Evolutionary conservation across 2,329 filamentous ascomycete species (phyloP).

Genomic region (Fusarium duplospermum): DNA sequence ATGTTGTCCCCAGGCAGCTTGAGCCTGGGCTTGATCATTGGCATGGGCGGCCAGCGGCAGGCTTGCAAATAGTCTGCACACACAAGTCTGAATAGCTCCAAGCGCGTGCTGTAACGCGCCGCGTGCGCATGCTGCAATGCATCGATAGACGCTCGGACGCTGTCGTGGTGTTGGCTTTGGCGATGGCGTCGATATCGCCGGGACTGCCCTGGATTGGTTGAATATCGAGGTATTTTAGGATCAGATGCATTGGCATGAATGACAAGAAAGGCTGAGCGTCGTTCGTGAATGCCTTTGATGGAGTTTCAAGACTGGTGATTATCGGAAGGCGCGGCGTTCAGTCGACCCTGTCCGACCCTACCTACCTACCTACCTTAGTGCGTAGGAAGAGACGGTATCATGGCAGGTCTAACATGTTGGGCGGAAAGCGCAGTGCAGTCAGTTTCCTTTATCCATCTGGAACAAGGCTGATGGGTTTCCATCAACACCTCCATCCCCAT

Average conservation of each 20-base stretch:
- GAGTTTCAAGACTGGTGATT: not conserved
- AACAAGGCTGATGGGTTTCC: not conserved
- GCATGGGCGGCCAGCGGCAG: not conserved
- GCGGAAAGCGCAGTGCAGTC: not conserved
- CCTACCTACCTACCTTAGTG: not conserved
- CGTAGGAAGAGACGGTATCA: not conserved
- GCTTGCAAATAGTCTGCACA: conserved; percentile 7
- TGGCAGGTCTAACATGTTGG: not conserved
- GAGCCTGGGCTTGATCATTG: not conserved
- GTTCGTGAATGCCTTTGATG: not conserved
- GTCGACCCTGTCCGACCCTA: not conserved
- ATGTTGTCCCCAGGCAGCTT: not conserved
- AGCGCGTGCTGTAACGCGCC: conserved; percentile 6
- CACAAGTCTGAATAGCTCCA: conserved; percentile 4
- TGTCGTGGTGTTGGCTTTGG: conserved; percentile 11
- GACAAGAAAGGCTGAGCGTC: not conserved
- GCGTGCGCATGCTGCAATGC: conserved; percentile 6
- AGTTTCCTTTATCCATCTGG: not conserved
- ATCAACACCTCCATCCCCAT: not conserved
- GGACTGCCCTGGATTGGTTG: not conserved
- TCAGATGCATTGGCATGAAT: not conserved
- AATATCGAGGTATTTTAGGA: not conserved
- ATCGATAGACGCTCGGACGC: conserved; percentile 21
- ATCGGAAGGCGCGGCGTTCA: not conserved
- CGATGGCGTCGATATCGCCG: not conserved